Base-by-base conservation (phyloP, 2,329 filamentous ascomycete species). In the Fusarium abutilonis region DNA sequence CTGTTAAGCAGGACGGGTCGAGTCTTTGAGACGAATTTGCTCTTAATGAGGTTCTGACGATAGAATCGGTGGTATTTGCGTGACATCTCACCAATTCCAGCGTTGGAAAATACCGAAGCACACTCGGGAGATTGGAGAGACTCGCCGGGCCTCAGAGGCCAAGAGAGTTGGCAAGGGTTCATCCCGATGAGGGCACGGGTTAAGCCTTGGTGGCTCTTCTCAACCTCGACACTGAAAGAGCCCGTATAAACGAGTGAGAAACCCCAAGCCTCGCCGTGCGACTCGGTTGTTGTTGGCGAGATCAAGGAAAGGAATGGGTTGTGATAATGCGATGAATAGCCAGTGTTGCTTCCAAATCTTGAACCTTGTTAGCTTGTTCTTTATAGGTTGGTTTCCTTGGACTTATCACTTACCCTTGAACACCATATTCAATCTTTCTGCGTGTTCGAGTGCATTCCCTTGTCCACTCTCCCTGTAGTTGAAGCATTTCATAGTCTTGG, bases 181-280 rank as follows among this genome's bases (percentile, higher is more conserved):
- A 89, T 75, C 8, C 87, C 87, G 2, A 89, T 74, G 13, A 86
- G 72, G 2, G 85, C 84, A 3, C 87, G 82, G 0, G 86, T 85
- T 54, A 86, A 79, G 0, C 86, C 86, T 35, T 88, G 85, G 0
- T 86, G 86, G 56, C 83, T 82, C 50, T 84, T 85, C 65, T 89
- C 86, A 1, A 88, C 80, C n/a, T 85, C 81, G 0, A 83, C 83
- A 2, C 80, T 76, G 64, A 88, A 89, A 1, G 85, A 88, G 3
- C 87, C 87, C 0, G 85, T 85, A 72, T 88, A 89, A 15, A 89
- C 77, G 2, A 89, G 78, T 1, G 84, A 87, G 71, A 89, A 89
- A 0, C 86, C 87, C 79, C 85, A 89, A 7, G 83, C 86, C 34
- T 88, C 81, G 1, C 87, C 87, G 2, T 80, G 78, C 0, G 81